These are phyloP conservation scores for Uromyces viciae-fabae DNA, from an alignment of 1,284 basidiomycete genomes.

Conservation along the genomic window DNA sequence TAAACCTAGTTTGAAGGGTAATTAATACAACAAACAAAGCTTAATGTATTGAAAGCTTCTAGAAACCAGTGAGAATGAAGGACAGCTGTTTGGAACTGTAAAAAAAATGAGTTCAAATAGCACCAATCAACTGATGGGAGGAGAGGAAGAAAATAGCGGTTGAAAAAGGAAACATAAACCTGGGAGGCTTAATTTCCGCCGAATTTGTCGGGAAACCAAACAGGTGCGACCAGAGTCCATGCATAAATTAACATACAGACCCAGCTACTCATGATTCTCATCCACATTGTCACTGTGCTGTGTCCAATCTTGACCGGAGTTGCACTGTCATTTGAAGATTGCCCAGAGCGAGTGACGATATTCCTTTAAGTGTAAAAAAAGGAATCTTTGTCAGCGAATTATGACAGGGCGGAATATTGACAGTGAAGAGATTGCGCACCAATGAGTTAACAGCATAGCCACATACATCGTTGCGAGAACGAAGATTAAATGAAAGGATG, in stretches of 20 bases:
- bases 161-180: too few species aligned
- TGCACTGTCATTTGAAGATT: conserved; percentile 54
- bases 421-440: conserved; percentile 62
- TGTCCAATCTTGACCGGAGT: conserved; percentile 85
- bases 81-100: too few species aligned
- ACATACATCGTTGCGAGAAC: conserved; percentile 96
- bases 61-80: too few species aligned
- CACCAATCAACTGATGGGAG: too few species aligned
- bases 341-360: conserved; percentile 39
- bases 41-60: too few species aligned
- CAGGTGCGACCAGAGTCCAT: conserved; percentile 61
- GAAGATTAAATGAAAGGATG: conserved; percentile 98
- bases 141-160: too few species aligned
- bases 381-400: conserved; percentile 48
- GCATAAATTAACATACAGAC: conserved; percentile 81
- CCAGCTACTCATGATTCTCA: conserved; percentile 93
- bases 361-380: conserved; percentile 35
- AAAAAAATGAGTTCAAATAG: too few species aligned
- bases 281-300: conserved; percentile 98
- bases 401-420: conserved; percentile 52
- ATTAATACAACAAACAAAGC: too few species aligned
- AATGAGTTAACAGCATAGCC: conserved; percentile 96
- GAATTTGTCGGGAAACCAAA: conserved; percentile 40
- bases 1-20: too few species aligned
- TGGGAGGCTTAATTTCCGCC: conserved; percentile 36